Base-by-base conservation (phyloP, 1,284 basidiomycete genomes). In the Sporisorium scitamineum region DNA sequence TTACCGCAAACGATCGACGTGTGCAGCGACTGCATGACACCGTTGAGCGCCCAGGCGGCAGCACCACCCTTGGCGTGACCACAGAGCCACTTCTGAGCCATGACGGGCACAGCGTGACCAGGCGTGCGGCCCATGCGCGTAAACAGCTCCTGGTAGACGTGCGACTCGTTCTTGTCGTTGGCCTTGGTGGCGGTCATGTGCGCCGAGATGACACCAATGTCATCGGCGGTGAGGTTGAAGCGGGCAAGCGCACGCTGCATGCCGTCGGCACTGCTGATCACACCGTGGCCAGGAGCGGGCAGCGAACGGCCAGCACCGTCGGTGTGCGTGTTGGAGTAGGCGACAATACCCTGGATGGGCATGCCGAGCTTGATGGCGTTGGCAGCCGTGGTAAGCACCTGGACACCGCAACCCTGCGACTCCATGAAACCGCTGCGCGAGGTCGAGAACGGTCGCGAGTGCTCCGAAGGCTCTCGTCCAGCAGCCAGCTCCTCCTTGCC, bases 131-230 rank as follows among this genome's bases (percentile, higher is more conserved):
- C 91, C 80, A 98, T 92, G 62, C 91, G 90, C 42, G 90, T 90
- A 87, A 99, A 93, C 84, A 97, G 91, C 77, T 94, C 91, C 86
- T 98, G 95, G 93, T 96, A 98, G 68, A 97, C 94, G 79, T 92
- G 91, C 8, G 94, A 94, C 89, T 99, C 96, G 86, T 99, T 99
- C 88, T 95, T 94, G 89, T 99, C 95, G 86, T 99, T 99, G 39
- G 96, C 96, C 81, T 91, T 92, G 41, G 97, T 99, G 82, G 95
- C 96, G 7, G 96, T 99, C 48, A 94, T 94, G 81, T 95, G 94
- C 74, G 95, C 94, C 26, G 93, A 93, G 54, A 94, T 88, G 48
- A 88, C 88, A 70, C 89, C 88, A 76, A 99, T 91, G 72, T 97
- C 94, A 85, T 99, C 95, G 37, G 93, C 92, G 24, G 90, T 92